A percentile compares a stretch with the other conserved stretches of the same genome.
phyloP scores from a whole-genome alignment of 2,329 filamentous ascomycete species.

The Xylariaceae sp. region DNA sequence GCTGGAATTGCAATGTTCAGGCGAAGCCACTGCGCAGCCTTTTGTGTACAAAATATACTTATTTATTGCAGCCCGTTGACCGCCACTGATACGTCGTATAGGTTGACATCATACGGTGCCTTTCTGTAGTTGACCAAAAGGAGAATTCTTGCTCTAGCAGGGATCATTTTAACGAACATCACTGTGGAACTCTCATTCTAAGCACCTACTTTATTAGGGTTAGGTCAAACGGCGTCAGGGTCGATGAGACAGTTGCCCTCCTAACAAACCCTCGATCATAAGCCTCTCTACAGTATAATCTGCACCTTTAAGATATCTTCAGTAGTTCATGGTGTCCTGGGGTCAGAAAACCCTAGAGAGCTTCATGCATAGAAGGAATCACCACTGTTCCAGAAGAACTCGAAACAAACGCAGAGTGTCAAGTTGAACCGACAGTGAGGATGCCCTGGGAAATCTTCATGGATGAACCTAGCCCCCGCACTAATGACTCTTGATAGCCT shows the following conservation, averaged over 20 bases:
- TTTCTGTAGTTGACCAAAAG: neutral
- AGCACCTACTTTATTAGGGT: constrained; percentile 21
- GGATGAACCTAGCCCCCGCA: neutral
- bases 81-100: too few relatives aligned
- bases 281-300: too few relatives aligned
- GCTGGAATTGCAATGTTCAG: constrained; percentile 1
- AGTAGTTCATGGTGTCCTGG: too few relatives aligned
- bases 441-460: neutral
- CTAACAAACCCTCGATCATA: too few relatives aligned
- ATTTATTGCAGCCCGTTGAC: too few relatives aligned
- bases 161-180: constrained; percentile 1
- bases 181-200: neutral
- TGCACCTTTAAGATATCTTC: too few relatives aligned
- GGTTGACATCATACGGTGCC: neutral
- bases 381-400: constrained; percentile 2
- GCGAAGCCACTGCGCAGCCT: too few relatives aligned
- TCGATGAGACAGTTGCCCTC: neutral
- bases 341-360: too few relatives aligned
- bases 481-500: neutral
- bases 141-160: neutral
- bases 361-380: constrained; percentile 9
- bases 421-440: constrained; percentile 1
- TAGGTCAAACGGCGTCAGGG: neutral
- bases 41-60: too few relatives aligned
- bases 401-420: constrained; percentile 7